Evolutionary conservation across 208 protist species (phyloP), one percentile per base, ranked within the genome.

Genomic region (Angomonas deanei): DNA sequence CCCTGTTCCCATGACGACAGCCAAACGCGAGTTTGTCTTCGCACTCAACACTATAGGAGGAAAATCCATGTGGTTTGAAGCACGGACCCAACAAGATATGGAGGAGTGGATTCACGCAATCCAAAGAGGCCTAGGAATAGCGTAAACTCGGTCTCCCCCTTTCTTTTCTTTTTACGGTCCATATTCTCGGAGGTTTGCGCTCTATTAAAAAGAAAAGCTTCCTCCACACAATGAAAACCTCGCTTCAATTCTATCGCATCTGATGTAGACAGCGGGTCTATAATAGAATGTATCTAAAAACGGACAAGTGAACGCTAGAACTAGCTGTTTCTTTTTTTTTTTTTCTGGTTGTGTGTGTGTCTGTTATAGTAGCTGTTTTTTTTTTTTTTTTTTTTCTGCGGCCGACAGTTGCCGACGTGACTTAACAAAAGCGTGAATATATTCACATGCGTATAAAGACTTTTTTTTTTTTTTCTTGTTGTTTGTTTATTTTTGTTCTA

Each of bases 61-160:
- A 2, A 93, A 93, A 68, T 89, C 80, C 2, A 93, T 93, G 86
- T 93, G 86, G 83, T 88, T 93, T 48, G 76, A 90, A 58, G 80
- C 81, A 0, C 66, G 54, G 30, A 84, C 86, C 13, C 72, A 80
- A n/a, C 76, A 84, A 50, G 73, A 72, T 26, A 93, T 93, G 86
- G 78, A 93, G 46, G 76, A 75, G 52, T 93, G 86, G 86, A 86
- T 93, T 62, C 75, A 93, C 52, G 61, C 69, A 0, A 87, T 93
- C 50, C 82, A 93, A 61, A 71, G 69, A 19, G 82, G 74, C 28
- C 76, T 93, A 38, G 81, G 86, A 38, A 70, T 90, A 66, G 81
- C 78, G 15, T 93, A 61, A 83, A 8, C 8, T 53, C 8, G 34
- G 34, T 42, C 10, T 42, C 10, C 15, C 10, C 34, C 8, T 49